Conservation (phyloP, 2,329 filamentous ascomycete species). For the Aspergillus luchuensis region DNA sequence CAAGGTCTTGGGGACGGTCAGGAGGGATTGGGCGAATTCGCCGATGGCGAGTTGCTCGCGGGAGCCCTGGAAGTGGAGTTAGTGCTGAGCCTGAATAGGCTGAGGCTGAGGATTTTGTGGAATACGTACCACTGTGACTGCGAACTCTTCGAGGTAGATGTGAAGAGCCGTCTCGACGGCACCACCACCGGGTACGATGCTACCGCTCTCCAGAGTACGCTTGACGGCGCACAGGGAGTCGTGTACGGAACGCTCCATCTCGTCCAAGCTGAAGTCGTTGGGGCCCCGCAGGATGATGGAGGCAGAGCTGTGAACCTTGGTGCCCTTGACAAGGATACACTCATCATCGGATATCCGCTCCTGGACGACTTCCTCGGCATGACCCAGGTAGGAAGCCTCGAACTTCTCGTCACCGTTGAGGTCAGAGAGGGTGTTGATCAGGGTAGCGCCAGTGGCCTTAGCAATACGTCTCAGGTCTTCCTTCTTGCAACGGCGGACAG, state of each 20-base stretch:
- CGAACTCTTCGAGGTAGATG: constrained; percentile 98
- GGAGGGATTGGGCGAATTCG: constrained; percentile 92
- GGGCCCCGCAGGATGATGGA: constrained; percentile 94
- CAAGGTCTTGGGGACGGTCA: constrained; percentile 93
- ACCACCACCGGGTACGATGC: constrained; percentile 93
- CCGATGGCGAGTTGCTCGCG: constrained; percentile 97
- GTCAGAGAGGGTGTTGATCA: constrained; percentile 91
- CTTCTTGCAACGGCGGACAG: constrained; percentile 95
- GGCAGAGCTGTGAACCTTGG: constrained; percentile 88
- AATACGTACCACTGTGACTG: constrained; percentile 77
- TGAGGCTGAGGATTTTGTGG: background rate
- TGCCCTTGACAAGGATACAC: constrained; percentile 95
- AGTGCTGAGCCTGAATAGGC: background rate
- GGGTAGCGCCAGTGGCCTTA: constrained; percentile 89
- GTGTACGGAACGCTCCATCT: constrained; percentile 98
- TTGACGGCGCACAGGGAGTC: constrained; percentile 97
- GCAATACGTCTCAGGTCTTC: constrained; percentile 95
- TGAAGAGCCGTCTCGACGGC: constrained; percentile 98
- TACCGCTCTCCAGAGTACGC: constrained; percentile 92
- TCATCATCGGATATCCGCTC: constrained; percentile 98
- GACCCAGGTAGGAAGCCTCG: constrained; percentile 82
- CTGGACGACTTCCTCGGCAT: constrained; percentile 95
- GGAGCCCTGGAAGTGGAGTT: constrained; percentile 60
- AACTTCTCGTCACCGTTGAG: constrained; percentile 97
- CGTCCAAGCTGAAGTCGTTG: constrained; percentile 95